A percentile compares a stretch with the other conserved stretches of the same genome.
These are phyloP conservation scores for Colletotrichum limetticola DNA, from an alignment of 2,329 filamentous ascomycete genomes.

Conservation along the genomic window DNA sequence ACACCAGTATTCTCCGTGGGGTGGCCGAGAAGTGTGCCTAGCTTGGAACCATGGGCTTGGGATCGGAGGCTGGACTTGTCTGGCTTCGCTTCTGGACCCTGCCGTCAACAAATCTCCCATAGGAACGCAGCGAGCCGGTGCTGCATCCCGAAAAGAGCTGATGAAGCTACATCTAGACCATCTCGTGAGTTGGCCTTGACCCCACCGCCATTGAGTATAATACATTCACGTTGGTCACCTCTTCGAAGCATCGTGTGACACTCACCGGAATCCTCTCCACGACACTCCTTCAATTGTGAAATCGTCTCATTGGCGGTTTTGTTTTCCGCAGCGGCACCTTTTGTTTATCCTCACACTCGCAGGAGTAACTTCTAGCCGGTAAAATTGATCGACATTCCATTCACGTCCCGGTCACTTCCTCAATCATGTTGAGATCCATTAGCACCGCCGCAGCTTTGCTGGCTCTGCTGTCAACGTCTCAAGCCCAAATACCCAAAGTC, in stretches of 20 bases:
- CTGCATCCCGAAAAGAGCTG: not conserved
- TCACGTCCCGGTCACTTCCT: not conserved
- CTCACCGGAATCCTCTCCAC: not conserved
- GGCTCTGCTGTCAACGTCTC: not conserved
- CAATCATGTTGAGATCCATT: not conserved
- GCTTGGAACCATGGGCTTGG: not conserved
- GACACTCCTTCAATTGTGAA: not conserved
- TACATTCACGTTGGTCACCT: not conserved
- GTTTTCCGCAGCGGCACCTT: not conserved
- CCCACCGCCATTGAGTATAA: not conserved
- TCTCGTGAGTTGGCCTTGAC: not conserved
- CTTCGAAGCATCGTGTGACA: not conserved
- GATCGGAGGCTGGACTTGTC: not conserved
- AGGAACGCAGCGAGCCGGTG: not conserved
- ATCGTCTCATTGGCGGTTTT: not conserved
- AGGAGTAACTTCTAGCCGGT: not conserved
- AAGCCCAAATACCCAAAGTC: conserved; percentile 27
- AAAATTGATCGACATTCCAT: not conserved
- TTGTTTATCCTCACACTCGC: not conserved
- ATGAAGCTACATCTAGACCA: not conserved
- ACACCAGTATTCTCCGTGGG: not conserved
- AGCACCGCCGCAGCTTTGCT: not conserved
- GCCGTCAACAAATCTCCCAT: not conserved
- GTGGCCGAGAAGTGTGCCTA: not conserved
- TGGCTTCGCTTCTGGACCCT: not conserved